These are phyloP conservation scores for Boletellus sp. DNA, from an alignment of 768 basidiomycete genomes.

Conservation along the genomic window DNA sequence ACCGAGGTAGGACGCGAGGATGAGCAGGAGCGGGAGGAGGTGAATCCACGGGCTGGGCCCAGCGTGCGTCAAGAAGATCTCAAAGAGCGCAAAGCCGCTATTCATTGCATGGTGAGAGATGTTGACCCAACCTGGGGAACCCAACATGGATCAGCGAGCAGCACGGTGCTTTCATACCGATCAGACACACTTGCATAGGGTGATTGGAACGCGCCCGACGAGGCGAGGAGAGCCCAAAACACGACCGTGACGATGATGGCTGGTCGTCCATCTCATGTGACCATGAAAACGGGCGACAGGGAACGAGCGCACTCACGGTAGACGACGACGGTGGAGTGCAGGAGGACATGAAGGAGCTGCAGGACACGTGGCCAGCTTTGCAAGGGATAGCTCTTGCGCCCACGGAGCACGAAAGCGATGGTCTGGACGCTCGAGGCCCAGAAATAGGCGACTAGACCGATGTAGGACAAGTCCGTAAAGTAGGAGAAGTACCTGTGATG, in stretches of 20 bases:
- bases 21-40: slow-evolving; percentile 43
- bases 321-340: slow-evolving; percentile 48
- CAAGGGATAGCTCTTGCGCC: slow-evolving; percentile 45
- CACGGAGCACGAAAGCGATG: slow-evolving; percentile 35
- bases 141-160: background rate
- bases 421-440: slow-evolving; percentile 57
- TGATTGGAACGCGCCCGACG: slow-evolving; percentile 39
- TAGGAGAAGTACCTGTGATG: slow-evolving; percentile 53
- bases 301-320: slow-evolving; percentile 46
- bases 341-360: slow-evolving; percentile 54
- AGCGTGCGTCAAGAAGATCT: slow-evolving; percentile 52
- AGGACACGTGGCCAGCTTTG: slow-evolving; percentile 55
- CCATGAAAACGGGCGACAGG: background rate
- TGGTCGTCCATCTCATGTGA: slow-evolving; percentile 19
- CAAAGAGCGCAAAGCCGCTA: slow-evolving; percentile 50
- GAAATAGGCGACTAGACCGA: slow-evolving; percentile 61
- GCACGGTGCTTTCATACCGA: too few relatives aligned
- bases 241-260: slow-evolving; percentile 64
- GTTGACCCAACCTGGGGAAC: slow-evolving; percentile 51
- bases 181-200: slow-evolving; percentile 36
- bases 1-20: slow-evolving; percentile 56
- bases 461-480: slow-evolving; percentile 62
- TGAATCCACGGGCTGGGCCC: slow-evolving; percentile 52
- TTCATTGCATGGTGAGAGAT: slow-evolving; percentile 63
- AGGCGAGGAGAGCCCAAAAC: slow-evolving; percentile 55